Evolutionary conservation across 2,329 filamentous ascomycete genomes (phyloP), one percentile per base, ranked within the genome.

Genomic region (Cordyceps cicadae): DNA sequence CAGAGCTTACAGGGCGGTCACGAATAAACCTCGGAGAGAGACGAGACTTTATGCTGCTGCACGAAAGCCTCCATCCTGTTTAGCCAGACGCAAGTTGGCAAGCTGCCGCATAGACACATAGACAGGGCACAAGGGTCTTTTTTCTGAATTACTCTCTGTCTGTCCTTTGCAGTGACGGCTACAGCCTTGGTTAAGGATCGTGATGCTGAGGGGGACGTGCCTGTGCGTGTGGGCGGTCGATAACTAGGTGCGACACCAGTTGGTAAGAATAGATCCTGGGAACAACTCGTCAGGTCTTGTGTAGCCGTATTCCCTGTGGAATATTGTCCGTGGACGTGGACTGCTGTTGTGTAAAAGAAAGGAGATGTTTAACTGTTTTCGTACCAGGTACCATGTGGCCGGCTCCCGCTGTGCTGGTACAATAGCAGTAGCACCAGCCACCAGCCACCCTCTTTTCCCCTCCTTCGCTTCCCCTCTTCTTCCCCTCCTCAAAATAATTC

Each of bases 81-180:
- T 29, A 29, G 29, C 7, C 3, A 29, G 29, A 58, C 21, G 55
- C 46, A 51, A 43, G 46, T 34, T 37, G 34, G 55, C 46, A 43
- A 32, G 46, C 46, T 37, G 46, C 46, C 48, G 32, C 55, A 43
- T 41, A 32, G 55, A 51, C 37, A 58, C n/a, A n/a, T n/a, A n/a
- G n/a, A n/a, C n/a, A n/a, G 34, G 46, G 43, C 54, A 24, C 34
- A 58, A 24, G 48, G 55, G 37, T 51, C 9, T 4, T 6, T 34
- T 29, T 39, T 17, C 34, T 19, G 29, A 29, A 29, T 11, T 29
- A 49, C 19, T 43, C 19, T 39, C 19, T 43, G 45, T 24, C 24
- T 49, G 32, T 57, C 49, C 43, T 57, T 14, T 57, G 15, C 54
- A 57, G n/a, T 19, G 54, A 50, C 54, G n/a, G 29, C 32, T 39